Base-by-base conservation (phyloP, 2,329 filamentous ascomycete species). In the Septoria linicola region DNA sequence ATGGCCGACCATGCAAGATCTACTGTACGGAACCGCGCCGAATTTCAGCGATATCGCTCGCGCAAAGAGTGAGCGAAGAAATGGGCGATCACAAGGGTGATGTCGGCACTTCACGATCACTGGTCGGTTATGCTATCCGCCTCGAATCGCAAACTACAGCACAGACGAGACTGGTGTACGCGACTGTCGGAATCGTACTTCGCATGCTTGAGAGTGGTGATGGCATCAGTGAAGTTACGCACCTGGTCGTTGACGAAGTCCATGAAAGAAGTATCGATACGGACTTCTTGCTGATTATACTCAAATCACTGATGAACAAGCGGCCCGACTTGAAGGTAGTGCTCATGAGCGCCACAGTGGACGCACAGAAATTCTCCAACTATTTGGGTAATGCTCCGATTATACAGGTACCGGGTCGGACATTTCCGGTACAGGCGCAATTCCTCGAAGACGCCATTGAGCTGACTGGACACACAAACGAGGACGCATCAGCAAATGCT, bases 181-280 rank as follows among this genome's bases (percentile, higher is more conserved):
- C 93, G 46, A 96, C 82, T 19, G 82, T 83, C 37, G 83, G 93
- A 74, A 95, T 99, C 51, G 89, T 99, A n/a, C 88, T 99, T 77
- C 84, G 93, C 21, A 97, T 99, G 92, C 78, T 99, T 11, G 93
- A 99, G 69, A 85, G 86, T 7, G 88, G 89, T 0, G 87, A 89
- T 58, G 87, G 95, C 49, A 80, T 99, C 36, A 81, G 83, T 51
- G 92, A 96, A 58, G 85, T 99, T 45, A 96, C 92, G 0, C 93
- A 97, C 72, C 74, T 99, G 53, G 84, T 99, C 39, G 83, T 99
- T n/a, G 93, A 99, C 65, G 93, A 99, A 71, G 92, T 97, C 2
- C 93, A 99, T 66, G 93, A 99, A 69, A 84, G 92, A 55, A 88
- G 89, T 10, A 97, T 99, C 61, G 93, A 99, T 67, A 96, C 91